These are phyloP conservation scores for Penicillium sp. DNA, from an alignment of 2,329 filamentous ascomycete species.

Conservation along the genomic window DNA sequence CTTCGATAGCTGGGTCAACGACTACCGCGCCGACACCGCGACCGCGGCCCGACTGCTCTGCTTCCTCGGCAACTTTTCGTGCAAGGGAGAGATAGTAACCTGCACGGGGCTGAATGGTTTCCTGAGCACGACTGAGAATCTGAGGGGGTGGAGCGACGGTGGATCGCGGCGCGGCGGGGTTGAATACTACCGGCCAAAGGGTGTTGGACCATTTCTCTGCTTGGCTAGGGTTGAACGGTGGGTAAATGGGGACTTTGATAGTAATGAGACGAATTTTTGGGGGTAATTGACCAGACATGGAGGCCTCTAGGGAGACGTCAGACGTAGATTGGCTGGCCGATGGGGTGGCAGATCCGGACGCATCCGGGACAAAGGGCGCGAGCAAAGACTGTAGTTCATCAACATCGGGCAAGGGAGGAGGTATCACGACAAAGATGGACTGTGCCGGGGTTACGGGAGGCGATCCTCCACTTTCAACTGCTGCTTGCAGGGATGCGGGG, in stretches of 20 bases:
- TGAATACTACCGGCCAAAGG: slow-evolving; percentile 46
- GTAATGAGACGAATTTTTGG: slow-evolving; percentile 29
- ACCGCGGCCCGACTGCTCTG: slow-evolving; percentile 37
- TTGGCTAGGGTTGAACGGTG: slow-evolving; percentile 41
- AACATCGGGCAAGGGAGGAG: slow-evolving; percentile 40
- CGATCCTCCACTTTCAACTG: slow-evolving; percentile 20
- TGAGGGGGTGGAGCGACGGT: slow-evolving; percentile 44
- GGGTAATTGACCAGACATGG: slow-evolving; percentile 5
- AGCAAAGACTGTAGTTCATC: slow-evolving; percentile 36
- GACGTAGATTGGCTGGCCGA: too few relatives aligned
- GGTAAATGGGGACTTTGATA: slow-evolving; percentile 40
- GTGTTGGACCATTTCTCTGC: slow-evolving; percentile 43
- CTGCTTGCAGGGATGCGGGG: slow-evolving; percentile 29
- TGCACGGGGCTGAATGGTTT: slow-evolving; percentile 38
- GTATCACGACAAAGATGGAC: slow-evolving; percentile 43
- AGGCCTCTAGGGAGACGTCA: slow-evolving; percentile 3
- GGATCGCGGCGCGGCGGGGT: slow-evolving; percentile 45
- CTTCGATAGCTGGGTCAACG: slow-evolving; percentile 42
- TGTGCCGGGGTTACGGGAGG: slow-evolving; percentile 14
- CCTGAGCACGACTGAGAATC: slow-evolving; percentile 33
- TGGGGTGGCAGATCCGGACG: slow-evolving; percentile 4
- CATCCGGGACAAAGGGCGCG: slow-evolving; percentile 33
- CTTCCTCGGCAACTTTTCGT: slow-evolving; percentile 38
- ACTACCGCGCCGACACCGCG: slow-evolving; percentile 45
- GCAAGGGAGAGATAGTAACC: slow-evolving; percentile 43